Base-by-base conservation (phyloP, 495 filamentous ascomycete species). In the Cairneyella variabilis region DNA sequence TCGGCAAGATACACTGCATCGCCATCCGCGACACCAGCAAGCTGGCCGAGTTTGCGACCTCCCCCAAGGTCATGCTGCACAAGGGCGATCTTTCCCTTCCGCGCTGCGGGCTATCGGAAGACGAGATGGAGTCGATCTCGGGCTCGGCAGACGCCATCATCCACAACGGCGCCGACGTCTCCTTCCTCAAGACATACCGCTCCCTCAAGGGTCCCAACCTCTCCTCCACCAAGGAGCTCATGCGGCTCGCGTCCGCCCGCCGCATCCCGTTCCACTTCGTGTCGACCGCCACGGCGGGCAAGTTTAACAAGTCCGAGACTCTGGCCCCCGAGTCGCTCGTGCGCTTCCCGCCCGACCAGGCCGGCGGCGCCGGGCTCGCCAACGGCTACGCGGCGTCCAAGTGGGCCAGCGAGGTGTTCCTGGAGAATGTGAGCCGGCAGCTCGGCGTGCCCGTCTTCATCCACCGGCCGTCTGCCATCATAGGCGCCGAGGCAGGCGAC, bases 131-230 rank as follows among this genome's bases (percentile, higher is more conserved):
- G 0, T 42, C 27, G 0, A 57, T 83, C 1, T 71, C 66, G 20
- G 12, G 12, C 3, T 34, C 45, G 2, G 71, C 66, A 0, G 68
- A 81, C 39, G 53, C 53, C 4, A 60, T 82, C 25, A 72, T 84
- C 28, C 80, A 83, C 62, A 74, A 71, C 54, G 79, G 76, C 8
- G 75, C 78, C 0, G 69, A 77, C 42, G 69, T 72, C 1, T 78
- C 75, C 3, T 71, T 72, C 59, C 57, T 75, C 51, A 74, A 80
- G 11, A 64, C 58, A 3, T 84, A 82, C 61, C 42, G 52, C 4
- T 55, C 67, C 0, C 65, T 83, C 2, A 62, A 67, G 3, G 14
- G 48, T 0, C 39, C 62, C 25, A 84, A 83, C 43, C 50, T 80
- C 1, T 42, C 48, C 0, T 71, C 76, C 0, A 80, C 76, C 0